phyloP scores from a whole-genome alignment of 2,329 filamentous ascomycete species.

The Pseudocercospora eumusae region DNA sequence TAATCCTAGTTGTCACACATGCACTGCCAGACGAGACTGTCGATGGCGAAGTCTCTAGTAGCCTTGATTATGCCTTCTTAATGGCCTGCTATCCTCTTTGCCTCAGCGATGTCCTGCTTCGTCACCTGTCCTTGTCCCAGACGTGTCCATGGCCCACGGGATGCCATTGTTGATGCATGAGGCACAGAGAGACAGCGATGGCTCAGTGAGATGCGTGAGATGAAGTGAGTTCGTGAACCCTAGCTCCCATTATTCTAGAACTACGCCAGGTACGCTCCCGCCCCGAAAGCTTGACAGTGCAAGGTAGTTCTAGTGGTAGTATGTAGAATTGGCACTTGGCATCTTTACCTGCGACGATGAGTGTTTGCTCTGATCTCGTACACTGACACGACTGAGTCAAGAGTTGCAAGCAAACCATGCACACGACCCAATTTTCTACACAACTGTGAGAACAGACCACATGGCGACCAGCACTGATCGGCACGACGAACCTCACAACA shows the following conservation, averaged over 20 bases:
- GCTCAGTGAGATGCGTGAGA: neutral
- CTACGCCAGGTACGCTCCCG: neutral
- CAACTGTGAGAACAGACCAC: slow-evolving; percentile 7
- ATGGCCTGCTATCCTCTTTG: neutral
- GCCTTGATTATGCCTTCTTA: neutral
- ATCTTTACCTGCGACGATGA: slow-evolving; percentile 1
- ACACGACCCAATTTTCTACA: neutral
- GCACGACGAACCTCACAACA: neutral
- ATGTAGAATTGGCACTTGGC: too few species aligned
- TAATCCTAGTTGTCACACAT: neutral
- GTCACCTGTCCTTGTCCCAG: neutral
- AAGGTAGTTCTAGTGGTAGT: too few species aligned
- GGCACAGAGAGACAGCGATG: neutral
- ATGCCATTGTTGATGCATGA: neutral
- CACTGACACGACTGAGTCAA: slow-evolving; percentile 4
- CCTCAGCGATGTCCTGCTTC: neutral
- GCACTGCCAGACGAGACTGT: neutral
- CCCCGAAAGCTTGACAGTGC: slow-evolving; percentile 1
- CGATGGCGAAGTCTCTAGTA: neutral
- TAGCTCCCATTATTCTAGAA: neutral
- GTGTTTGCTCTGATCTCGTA: neutral
- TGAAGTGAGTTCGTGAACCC: neutral
- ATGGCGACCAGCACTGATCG: slow-evolving; percentile 5
- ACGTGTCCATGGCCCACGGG: neutral
- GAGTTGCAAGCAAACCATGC: neutral